A percentile compares a stretch with the other conserved stretches of the same genome.
phyloP scores from a whole-genome alignment of 331 rosid genomes.

The Acacia pycnantha region DNA sequence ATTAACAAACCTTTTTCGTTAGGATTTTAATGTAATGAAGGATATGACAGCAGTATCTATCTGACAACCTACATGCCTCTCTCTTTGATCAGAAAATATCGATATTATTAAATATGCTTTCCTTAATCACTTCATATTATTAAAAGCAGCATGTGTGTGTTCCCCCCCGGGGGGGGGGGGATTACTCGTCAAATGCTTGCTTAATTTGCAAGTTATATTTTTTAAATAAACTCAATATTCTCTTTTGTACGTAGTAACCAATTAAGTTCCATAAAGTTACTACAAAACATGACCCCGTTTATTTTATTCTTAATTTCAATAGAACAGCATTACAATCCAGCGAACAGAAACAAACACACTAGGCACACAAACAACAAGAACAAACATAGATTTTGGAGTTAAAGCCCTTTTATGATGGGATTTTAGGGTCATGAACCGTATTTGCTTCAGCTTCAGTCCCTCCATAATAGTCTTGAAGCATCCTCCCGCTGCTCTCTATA shows the following conservation, averaged over 20 bases:
- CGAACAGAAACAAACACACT: conserved; percentile 7
- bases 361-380: background rate
- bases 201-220: background rate
- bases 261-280: background rate
- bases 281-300: background rate
- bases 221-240: background rate
- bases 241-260: background rate
- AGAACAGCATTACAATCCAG: background rate
- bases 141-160: background rate
- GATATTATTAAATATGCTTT: background rate
- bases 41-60: background rate
- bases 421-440: conserved; percentile 45
- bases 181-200: background rate
- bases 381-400: conserved; percentile 7
- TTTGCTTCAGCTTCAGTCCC: conserved; percentile 44
- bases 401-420: conserved; percentile 35
- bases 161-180: too few relatives aligned
- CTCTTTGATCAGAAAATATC: background rate
- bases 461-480: conserved; percentile 46
- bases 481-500: conserved; percentile 27
- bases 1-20: background rate
- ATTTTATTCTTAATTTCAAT: background rate
- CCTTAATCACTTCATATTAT: background rate
- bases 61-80: background rate
- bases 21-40: background rate